Conservation (phyloP, 129 eudicot genomes). For the Sambucus nigra region DNA sequence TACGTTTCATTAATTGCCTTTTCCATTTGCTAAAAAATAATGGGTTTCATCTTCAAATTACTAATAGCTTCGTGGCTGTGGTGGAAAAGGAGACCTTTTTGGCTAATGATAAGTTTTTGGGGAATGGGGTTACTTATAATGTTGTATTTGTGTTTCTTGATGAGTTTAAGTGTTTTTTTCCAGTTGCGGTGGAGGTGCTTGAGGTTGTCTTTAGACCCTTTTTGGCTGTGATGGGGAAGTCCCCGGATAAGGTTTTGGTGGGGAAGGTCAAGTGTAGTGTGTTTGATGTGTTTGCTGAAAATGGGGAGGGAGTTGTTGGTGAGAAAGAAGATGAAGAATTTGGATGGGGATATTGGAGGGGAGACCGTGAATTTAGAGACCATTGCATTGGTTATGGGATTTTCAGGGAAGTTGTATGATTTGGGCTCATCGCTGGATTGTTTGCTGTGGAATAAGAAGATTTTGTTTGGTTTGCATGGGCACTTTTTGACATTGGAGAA, state of each 20-base stretch:
- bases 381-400: constrained; percentile 58
- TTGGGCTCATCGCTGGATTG: no score
- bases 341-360: no score
- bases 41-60: no score
- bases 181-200: no score
- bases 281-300: constrained; percentile 53
- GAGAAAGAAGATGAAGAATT: constrained; percentile 26
- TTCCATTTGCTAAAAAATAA: constrained; percentile 37
- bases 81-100: no score
- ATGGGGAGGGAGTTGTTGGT: constrained; percentile 52
- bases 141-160: constrained; percentile 61
- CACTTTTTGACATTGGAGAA: constrained; percentile 70
- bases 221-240: constrained; percentile 36
- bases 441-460: no score
- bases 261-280: constrained; percentile 43
- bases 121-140: constrained; percentile 82
- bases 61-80: no score
- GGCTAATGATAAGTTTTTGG: constrained; percentile 29
- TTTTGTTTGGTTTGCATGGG: no score
- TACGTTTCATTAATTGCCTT: constrained; percentile 39
- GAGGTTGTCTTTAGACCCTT: no score
- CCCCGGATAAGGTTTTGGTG: no score
- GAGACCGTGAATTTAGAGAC: no score
- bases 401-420: no score
- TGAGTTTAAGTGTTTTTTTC: constrained; percentile 49